phyloP scores from a whole-genome alignment of 345 rosid genomes.

The Ceriops tagal region DNA sequence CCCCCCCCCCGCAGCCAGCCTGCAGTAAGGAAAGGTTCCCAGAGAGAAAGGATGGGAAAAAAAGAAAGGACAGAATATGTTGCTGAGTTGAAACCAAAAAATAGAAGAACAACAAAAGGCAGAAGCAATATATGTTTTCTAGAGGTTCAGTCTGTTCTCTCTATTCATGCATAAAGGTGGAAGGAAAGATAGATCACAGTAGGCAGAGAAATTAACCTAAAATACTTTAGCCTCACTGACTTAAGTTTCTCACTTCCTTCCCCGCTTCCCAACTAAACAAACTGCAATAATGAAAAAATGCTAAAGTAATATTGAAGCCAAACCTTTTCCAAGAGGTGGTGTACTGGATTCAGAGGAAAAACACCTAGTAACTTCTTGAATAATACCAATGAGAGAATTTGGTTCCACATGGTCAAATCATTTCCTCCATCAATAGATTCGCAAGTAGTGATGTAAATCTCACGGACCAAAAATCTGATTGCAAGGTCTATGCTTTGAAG shows the following conservation, averaged over 20 bases:
- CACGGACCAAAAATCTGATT: conserved; percentile 39
- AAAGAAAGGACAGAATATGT: not conserved
- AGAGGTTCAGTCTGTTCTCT: not conserved
- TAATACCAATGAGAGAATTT: conserved; percentile 40
- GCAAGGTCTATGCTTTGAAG: conserved; percentile 62
- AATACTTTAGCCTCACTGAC: no score
- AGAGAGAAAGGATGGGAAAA: not conserved
- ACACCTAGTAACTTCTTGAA: conserved; percentile 50
- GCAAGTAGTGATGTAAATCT: conserved; percentile 23
- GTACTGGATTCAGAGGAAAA: conserved; percentile 39
- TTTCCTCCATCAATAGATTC: conserved; percentile 31
- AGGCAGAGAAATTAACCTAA: not conserved
- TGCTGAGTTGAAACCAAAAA: not conserved
- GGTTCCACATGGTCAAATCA: conserved; percentile 37
- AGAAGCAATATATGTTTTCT: not conserved
- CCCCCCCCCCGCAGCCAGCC: no score
- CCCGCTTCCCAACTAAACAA: not conserved
- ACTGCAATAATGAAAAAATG: not conserved
- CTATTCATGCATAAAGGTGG: not conserved
- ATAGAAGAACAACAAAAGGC: not conserved
- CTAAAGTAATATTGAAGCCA: conserved; percentile 11
- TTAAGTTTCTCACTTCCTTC: not conserved
- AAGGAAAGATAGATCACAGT: not conserved
- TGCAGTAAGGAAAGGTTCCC: no score
- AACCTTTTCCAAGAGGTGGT: conserved; percentile 35